Base-by-base conservation (phyloP, 306 rosid species). In the Macrotyloma uniflorum region DNA sequence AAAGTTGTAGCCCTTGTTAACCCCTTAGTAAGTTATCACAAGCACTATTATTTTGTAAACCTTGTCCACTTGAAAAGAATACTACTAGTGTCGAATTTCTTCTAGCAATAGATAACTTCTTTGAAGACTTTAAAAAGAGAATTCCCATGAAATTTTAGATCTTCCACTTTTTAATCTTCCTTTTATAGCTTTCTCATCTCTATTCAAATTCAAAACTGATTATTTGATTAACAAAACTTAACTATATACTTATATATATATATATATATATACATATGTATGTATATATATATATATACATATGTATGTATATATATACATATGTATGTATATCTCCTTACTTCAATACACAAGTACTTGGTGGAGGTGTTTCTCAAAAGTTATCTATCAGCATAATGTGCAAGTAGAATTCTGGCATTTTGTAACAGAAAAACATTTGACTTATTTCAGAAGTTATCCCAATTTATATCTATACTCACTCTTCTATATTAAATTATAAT, bases 1-100 rank as follows among this genome's bases (percentile, higher is more conserved):
- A 88, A 89, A 89, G 92, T 91, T 78, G 89, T 88, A 23, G 85
- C 89, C 64, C 0, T 75, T 19, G 83, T 78, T 24, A 47, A 19
- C 69, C 40, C 55, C 24, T 7, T 30, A 28, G 97, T 91, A 78
- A 86, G 90, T 59, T 59, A 32, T 50, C 61, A 8, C 30, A 10
- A 7, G 36, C 57, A 62, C 63, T 38, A 47, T 68, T 46, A 2
- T 35, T 53, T 32, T 64, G 4, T 26, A n/a, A 11, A 8, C 32
- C 26, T 42, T 22, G 28, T 69, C 65, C 53, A 43, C 66, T 26
- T 49, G 33, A 26, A 40, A 28, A 36, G 77, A 67, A 49, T 46
- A 58, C 55, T 57, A 8, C 16, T 18, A 18, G 62, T 79, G 38
- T 63, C 61, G 24, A 67, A 2, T 49, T 8, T 3, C 14, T 78